phyloP scores from a whole-genome alignment of 768 basidiomycete species.

The Collybiopsis confluens region DNA sequence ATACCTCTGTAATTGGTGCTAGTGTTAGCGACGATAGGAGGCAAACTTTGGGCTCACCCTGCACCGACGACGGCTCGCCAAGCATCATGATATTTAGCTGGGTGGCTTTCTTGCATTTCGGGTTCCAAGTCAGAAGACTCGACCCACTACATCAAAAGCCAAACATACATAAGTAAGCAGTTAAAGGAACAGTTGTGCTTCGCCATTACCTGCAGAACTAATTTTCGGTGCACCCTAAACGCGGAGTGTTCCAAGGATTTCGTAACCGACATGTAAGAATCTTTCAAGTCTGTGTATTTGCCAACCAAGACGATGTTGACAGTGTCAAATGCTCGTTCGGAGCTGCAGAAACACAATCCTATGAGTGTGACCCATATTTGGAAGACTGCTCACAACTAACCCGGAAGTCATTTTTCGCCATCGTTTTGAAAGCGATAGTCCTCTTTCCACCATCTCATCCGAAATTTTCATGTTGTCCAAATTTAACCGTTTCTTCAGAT shows the following conservation, averaged over 20 bases:
- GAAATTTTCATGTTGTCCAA: slow-evolving; percentile 55
- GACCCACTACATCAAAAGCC: slow-evolving; percentile 66
- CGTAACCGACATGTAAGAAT: slow-evolving; percentile 97
- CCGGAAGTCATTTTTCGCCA: slow-evolving; percentile 85
- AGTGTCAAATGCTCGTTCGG: slow-evolving; percentile 86
- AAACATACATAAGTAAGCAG: not conserved
- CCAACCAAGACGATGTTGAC: slow-evolving; percentile 91
- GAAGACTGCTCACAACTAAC: slow-evolving; percentile 36
- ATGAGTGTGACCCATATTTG: not conserved
- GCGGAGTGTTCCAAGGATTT: slow-evolving; percentile 97
- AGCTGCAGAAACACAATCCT: slow-evolving; percentile 41
- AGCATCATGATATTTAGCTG: slow-evolving; percentile 91
- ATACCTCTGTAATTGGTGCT: slow-evolving; percentile 61
- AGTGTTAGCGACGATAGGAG: slow-evolving; percentile 1
- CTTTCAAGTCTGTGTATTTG: slow-evolving; percentile 95
- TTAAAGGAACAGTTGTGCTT: not conserved
- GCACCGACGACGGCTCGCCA: slow-evolving; percentile 92
- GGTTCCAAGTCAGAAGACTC: slow-evolving; percentile 90
- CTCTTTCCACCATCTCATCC: slow-evolving; percentile 54
- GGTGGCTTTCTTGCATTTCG: slow-evolving; percentile 70
- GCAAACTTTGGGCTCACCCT: slow-evolving; percentile 44
- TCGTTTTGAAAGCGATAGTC: slow-evolving; percentile 57
- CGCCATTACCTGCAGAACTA: slow-evolving; percentile 65
- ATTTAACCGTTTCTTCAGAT: slow-evolving; percentile 78
- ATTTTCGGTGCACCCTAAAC: slow-evolving; percentile 83